These are phyloP conservation scores for Tricholomella constricta DNA, from an alignment of 768 basidiomycete genomes.

Conservation along the genomic window DNA sequence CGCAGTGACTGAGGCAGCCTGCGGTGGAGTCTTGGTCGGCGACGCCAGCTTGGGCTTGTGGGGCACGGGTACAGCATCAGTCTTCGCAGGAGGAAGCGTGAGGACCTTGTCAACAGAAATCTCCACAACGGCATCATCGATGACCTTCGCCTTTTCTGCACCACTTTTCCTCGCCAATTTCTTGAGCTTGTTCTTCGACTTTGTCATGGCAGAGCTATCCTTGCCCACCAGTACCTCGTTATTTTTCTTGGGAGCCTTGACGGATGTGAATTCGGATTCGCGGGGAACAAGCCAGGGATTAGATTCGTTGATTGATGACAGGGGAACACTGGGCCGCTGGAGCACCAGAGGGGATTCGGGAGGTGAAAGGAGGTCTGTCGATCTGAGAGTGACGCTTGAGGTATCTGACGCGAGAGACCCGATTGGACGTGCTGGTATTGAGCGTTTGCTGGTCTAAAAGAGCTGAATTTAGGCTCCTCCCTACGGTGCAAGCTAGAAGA, in stretches of 20 bases:
- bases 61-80: slow-evolving; percentile 18
- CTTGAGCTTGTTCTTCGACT: slow-evolving; percentile 74
- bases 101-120: slow-evolving; percentile 64
- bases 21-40: slow-evolving; percentile 41
- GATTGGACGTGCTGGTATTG: slow-evolving; percentile 19
- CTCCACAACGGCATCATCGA: slow-evolving; percentile 80
- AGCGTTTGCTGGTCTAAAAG: slow-evolving; percentile 20
- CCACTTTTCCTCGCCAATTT: slow-evolving; percentile 60
- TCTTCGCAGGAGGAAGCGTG: slow-evolving; percentile 30
- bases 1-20: slow-evolving; percentile 44
- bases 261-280: slow-evolving; percentile 24
- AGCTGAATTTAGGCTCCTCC: not conserved
- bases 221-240: slow-evolving; percentile 77
- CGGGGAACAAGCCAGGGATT: slow-evolving; percentile 83
- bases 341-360: slow-evolving; percentile 32
- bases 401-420: slow-evolving; percentile 50
- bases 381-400: slow-evolving; percentile 70
- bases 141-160: slow-evolving; percentile 58
- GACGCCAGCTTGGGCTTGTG: slow-evolving; percentile 33
- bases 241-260: slow-evolving; percentile 62
- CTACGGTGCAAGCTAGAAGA: not conserved
- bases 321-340: slow-evolving; percentile 12
- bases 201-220: slow-evolving; percentile 57
- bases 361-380: slow-evolving; percentile 49
- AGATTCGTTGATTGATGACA: slow-evolving; percentile 22